Base-by-base conservation (phyloP, 169 alveolate genomes). In the Fabrea salina region DNA sequence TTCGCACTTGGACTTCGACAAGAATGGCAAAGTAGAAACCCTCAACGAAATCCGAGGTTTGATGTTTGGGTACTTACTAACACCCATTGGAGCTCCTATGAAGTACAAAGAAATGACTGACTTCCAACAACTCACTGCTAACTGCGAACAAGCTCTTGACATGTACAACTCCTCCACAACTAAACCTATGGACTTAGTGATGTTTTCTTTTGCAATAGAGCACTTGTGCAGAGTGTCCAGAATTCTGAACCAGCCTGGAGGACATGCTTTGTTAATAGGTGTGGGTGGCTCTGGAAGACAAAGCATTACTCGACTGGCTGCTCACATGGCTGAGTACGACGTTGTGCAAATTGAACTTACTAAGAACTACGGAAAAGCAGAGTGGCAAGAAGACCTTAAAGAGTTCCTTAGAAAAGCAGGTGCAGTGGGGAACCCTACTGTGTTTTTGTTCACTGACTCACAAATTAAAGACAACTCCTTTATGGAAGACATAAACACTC, bases 261-360 rank as follows among this genome's bases (percentile, higher is more conserved):
- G 98, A 25, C 94, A 97, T 79, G 97, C 97, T 13, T 86, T 97
- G 49, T 84, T 97, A 35, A 95, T 97, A 25, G 99, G 99, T n/a
- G 96, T 94, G n/a, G 97, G 97, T 25, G 99, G 99, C 11, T 94
- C 97, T 16, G 99, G 99, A 5, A 75, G 96, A 72, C 90, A 91
- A 80, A 67, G 89, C 32, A 67, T 93, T 35, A 86, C 96, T 4
- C 53, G 95, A 57, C 76, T 91, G 44, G 93, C 95, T 5, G 80
- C 90, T 58, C 81, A 75, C 57, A 89, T 94, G 84, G 92, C 92
- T 5, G 97, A 94, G 84, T 92, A 67, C 78, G 83, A 88, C 27
- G 91, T 93, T 27, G 89, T 91, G 80, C 94, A 93, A 83, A 95
- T 96, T 56, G 98, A 94, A 83, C 94, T 96, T 47, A 82, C 94